phyloP scores from a whole-genome alignment of 2,329 filamentous ascomycete species.

The Phialocephala subalpina region DNA sequence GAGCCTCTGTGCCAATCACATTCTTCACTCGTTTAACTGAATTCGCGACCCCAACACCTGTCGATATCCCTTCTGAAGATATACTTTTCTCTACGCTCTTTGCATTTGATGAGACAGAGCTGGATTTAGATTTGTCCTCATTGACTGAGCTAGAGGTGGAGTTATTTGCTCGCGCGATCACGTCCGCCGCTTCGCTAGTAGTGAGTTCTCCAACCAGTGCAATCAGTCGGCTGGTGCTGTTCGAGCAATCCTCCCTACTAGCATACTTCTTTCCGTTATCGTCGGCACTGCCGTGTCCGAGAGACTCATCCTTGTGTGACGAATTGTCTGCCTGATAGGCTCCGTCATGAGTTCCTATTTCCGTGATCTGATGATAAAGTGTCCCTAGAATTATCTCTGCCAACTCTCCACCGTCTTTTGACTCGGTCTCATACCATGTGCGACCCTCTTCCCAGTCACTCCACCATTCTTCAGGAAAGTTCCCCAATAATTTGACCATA shows the following conservation, averaged over 20 bases:
- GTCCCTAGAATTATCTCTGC: conserved; percentile 12
- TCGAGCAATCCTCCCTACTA: no score
- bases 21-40: no score
- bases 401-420: conserved; percentile 19
- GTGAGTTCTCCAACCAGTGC: conserved; percentile 24
- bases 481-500: conserved; percentile 27
- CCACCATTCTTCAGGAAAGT: conserved; percentile 31
- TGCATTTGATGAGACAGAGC: conserved; percentile 13
- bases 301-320: background rate
- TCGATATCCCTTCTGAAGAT: conserved; percentile 32
- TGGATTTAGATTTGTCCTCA: background rate
- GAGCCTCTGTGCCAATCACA: no score
- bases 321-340: background rate
- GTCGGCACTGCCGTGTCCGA: conserved; percentile 1
- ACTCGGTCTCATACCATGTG: conserved; percentile 25
- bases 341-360: conserved; percentile 32
- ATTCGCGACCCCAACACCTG: conserved; percentile 1
- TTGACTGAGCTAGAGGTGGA: conserved; percentile 6
- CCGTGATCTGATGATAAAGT: conserved; percentile 27
- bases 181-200: conserved; percentile 28
- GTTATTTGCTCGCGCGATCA: conserved; percentile 19
- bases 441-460: conserved; percentile 27
- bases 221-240: conserved; percentile 22
- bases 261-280: no score
- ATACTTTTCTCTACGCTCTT: conserved; percentile 30